phyloP scores from a whole-genome alignment of 1,284 basidiomycete genomes.

The Ustilago trichophora region DNA sequence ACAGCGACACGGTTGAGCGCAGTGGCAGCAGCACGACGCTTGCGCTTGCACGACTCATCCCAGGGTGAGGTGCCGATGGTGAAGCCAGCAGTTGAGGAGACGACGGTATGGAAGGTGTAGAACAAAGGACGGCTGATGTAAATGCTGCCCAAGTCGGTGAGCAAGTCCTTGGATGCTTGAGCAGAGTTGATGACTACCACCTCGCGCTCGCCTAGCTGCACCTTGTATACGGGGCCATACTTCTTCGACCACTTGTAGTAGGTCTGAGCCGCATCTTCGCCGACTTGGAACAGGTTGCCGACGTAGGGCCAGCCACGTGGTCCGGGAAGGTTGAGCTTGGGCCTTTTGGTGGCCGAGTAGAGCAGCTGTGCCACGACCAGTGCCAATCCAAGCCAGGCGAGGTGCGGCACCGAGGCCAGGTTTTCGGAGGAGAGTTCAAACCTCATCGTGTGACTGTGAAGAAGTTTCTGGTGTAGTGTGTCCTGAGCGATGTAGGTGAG shows the following conservation, averaged over 20 bases:
- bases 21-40: constrained; percentile 38
- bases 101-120: constrained; percentile 47
- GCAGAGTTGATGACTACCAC: constrained; percentile 44
- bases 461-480: no score
- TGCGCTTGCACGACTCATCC: constrained; percentile 49
- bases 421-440: constrained; percentile 9
- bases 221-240: constrained; percentile 44
- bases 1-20: constrained; percentile 42
- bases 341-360: constrained; percentile 12
- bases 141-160: constrained; percentile 42
- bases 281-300: constrained; percentile 44
- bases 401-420: constrained; percentile 9
- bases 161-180: constrained; percentile 36
- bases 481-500: no score
- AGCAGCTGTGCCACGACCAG: constrained; percentile 12
- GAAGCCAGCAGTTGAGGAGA: constrained; percentile 41
- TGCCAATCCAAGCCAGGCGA: constrained; percentile 10
- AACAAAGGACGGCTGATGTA: constrained; percentile 46
- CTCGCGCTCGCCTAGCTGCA: constrained; percentile 36
- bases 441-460: constrained; percentile 14
- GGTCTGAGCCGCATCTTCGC: constrained; percentile 39
- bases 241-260: constrained; percentile 35
- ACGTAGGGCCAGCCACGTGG: constrained; percentile 37
- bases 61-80: constrained; percentile 47
- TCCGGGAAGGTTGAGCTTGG: constrained; percentile 33